Percentiles rank a stretch among this genome's conserved stretches.
These are phyloP conservation scores for Pisolithus microcarpus DNA, from an alignment of 768 basidiomycete genomes.

Conservation along the genomic window DNA sequence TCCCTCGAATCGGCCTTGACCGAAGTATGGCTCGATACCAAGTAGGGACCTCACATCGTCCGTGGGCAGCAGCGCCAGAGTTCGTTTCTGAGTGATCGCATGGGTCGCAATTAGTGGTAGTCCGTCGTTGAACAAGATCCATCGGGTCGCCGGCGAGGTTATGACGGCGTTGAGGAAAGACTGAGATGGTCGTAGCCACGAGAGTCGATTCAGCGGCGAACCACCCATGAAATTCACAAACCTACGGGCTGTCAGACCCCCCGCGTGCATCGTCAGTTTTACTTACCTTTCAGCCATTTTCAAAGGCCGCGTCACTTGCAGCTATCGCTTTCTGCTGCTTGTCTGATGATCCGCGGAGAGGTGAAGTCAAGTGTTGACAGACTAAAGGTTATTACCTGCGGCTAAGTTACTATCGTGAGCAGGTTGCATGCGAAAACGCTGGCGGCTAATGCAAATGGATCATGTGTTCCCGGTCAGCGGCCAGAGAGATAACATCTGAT, in stretches of 20 bases:
- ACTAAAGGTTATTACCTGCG: too few species aligned
- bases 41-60: conserved; percentile 58
- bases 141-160: conserved; percentile 51
- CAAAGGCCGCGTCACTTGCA: conserved; percentile 9
- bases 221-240: conserved; percentile 47
- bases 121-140: conserved; percentile 72
- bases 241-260: conserved; percentile 20
- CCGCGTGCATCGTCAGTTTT: not conserved
- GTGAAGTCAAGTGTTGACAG: too few species aligned
- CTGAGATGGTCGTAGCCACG: conserved; percentile 72
- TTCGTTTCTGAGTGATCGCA: conserved; percentile 25
- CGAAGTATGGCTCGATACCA: conserved; percentile 62
- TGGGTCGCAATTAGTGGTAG: conserved; percentile 52
- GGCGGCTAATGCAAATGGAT: too few species aligned
- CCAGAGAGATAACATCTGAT: not conserved
- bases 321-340: not conserved
- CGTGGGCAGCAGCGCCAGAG: conserved; percentile 52
- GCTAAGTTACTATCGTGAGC: too few species aligned
- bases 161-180: conserved; percentile 71
- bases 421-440: too few species aligned
- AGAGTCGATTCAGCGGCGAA: conserved; percentile 72
- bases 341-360: too few species aligned
- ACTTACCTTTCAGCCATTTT: conserved; percentile 28
- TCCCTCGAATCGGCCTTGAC: conserved; percentile 50
- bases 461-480: too few species aligned